Evolutionary conservation across 106 monocot species (phyloP), one percentile per base, ranked within the genome.

Genomic region (Gastrodia elata): DNA sequence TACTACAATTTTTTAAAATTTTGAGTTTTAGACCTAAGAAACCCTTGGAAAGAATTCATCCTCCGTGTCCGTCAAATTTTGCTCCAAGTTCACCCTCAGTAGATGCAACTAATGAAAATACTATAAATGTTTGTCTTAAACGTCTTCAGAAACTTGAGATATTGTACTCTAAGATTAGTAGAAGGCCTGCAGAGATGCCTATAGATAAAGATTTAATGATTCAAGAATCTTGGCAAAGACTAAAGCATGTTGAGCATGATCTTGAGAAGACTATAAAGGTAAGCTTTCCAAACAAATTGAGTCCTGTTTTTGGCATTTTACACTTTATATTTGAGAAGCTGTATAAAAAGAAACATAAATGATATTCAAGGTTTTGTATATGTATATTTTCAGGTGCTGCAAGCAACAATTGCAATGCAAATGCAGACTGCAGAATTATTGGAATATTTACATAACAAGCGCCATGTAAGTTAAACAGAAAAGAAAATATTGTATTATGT

Each of bases 351-450:
- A n/a, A n/a, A n/a, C n/a, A n/a, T n/a, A n/a, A n/a, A n/a, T n/a
- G n/a, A n/a, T n/a, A n/a, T n/a, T n/a, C n/a, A n/a, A n/a, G n/a
- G n/a, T n/a, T 43, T 43, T 43, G 5, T 25, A 25, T 58, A 6
- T 58, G 57, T 61, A 33, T 61, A 28, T 61, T 61, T 61, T 61
- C n/a, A 61, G 61, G 61, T 61, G n/a, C 30, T 61, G 13, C 61
- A 61, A 20, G 61, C 32, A 28, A 61, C 61, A 61, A 61, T 61
- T 28, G 61, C 61, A 32, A 61, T 28, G 61, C 61, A 61, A 61
- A 61, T 61, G 30, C 61, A 61, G 28, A 30, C 13, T 61, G 61
- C 61, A 61, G 61, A 61, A 32, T n/a, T 32, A 32, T 32, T 61
- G 13, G 32, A 26, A 61, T 11, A 15, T 32, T 14, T 61, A 32